These are phyloP conservation scores for Zopfochytrium polystomum DNA, from an alignment of 371 early-diverging fungal genomes.

Conservation along the genomic window DNA sequence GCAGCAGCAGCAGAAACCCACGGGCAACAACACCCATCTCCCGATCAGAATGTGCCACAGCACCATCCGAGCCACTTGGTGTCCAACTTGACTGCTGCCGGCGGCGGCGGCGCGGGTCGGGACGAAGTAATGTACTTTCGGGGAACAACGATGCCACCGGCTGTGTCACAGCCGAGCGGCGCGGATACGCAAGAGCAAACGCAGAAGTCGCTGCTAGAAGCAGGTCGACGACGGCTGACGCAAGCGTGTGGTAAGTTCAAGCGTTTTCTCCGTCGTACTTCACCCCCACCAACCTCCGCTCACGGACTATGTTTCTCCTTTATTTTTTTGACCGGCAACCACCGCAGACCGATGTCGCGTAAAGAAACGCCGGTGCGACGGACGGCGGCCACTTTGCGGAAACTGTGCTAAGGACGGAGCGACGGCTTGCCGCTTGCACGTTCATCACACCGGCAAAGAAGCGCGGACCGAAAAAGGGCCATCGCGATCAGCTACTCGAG, in stretches of 20 bases:
- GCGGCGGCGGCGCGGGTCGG: too few relatives aligned
- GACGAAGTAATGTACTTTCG: too few relatives aligned
- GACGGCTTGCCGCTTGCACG: slow-evolving; percentile 13
- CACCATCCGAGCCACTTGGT: too few relatives aligned
- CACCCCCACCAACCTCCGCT: background rate
- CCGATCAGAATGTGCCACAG: too few relatives aligned
- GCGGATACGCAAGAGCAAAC: too few relatives aligned
- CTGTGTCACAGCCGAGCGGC: too few relatives aligned
- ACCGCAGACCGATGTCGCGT: slow-evolving; percentile 31
- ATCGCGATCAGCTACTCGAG: slow-evolving; percentile 24
- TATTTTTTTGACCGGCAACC: background rate
- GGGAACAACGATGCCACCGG: too few relatives aligned
- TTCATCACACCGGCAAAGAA: slow-evolving; percentile 27
- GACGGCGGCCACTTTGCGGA: slow-evolving; percentile 25
- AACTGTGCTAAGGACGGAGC: slow-evolving; percentile 25
- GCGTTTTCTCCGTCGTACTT: background rate
- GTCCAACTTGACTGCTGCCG: too few relatives aligned
- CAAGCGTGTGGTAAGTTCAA: slow-evolving; percentile 21
- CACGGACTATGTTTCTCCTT: background rate
- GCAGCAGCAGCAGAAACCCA: too few relatives aligned
- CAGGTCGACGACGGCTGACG: too few relatives aligned
- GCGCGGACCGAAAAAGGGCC: slow-evolving; percentile 25
- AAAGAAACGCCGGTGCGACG: slow-evolving; percentile 35
- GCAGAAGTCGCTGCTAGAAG: too few relatives aligned
- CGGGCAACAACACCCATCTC: too few relatives aligned